Conservation (phyloP, 257 asterid genomes). For the Rubia yunnanensis region DNA sequence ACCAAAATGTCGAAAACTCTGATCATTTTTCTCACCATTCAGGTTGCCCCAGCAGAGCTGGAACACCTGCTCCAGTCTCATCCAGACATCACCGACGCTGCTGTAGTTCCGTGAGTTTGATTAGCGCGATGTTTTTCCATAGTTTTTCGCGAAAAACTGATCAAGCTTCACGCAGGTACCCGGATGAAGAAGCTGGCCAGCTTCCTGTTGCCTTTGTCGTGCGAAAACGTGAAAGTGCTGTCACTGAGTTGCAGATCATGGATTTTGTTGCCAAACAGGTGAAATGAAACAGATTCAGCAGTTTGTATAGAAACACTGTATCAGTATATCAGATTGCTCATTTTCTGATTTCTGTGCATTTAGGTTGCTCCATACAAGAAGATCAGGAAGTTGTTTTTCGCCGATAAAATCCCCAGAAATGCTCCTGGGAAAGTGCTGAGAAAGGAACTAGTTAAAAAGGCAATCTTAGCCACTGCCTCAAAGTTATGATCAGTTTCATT, state of each 20-base stretch:
- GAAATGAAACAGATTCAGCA: background rate
- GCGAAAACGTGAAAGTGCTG: constrained; percentile 27
- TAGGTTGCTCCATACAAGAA: constrained; percentile 58
- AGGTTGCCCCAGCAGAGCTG: constrained; percentile 61
- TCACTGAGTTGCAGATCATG: constrained; percentile 27
- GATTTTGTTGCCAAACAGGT: constrained; percentile 48
- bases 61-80: constrained; percentile 45
- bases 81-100: constrained; percentile 46
- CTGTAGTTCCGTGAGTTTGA: constrained; percentile 47
- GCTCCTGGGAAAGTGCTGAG: constrained; percentile 48
- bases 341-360: constrained; percentile 14
- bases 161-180: constrained; percentile 31
- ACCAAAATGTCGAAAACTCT: background rate
- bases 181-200: constrained; percentile 52
- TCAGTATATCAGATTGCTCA: no score
- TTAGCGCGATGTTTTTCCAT: background rate
- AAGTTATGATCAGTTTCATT: constrained; percentile 22
- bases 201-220: constrained; percentile 51
- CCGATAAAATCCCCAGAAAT: constrained; percentile 41
- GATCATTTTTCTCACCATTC: no score
- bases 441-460: constrained; percentile 36
- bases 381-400: constrained; percentile 34
- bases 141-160: background rate
- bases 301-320: background rate
- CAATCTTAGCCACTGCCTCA: constrained; percentile 22